Evolutionary conservation across 1,284 basidiomycete genomes (phyloP).

Genomic region (Ustilago sp.): DNA sequence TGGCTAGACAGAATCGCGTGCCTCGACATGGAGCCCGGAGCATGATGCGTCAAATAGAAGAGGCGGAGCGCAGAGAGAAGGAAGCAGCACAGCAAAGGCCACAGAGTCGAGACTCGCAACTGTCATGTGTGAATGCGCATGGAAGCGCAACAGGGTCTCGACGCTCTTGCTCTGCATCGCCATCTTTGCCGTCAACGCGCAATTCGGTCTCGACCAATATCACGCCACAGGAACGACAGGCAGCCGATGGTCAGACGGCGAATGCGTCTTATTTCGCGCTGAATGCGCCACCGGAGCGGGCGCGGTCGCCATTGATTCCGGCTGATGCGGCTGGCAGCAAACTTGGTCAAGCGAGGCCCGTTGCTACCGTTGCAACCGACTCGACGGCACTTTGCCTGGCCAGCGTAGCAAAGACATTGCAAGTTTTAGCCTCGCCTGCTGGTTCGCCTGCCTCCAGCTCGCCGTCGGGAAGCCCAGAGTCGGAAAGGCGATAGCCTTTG

Average conservation of each 20-base stretch:
- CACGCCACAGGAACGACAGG: conserved; percentile 19
- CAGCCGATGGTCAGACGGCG: conserved; percentile 1
- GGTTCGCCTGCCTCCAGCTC: conserved; percentile 4
- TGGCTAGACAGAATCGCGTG: conserved; percentile 33
- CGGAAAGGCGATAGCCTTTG: background rate
- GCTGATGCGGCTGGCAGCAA: conserved; percentile 11
- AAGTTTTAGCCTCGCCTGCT: conserved; percentile 22
- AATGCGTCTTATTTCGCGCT: conserved; percentile 28
- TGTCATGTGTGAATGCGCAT: background rate
- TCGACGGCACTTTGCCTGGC: conserved; percentile 13
- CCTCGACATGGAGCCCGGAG: conserved; percentile 40
- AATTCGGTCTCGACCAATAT: conserved; percentile 18
- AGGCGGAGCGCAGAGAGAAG: conserved; percentile 37
- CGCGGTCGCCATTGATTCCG: conserved; percentile 42
- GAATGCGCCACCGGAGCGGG: conserved; percentile 24
- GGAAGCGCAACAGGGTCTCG: conserved; percentile 18
- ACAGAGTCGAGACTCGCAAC: conserved; percentile 16
- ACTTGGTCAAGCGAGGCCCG: conserved; percentile 9
- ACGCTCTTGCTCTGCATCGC: conserved; percentile 26
- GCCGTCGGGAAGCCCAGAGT: background rate
- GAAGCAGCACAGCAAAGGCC: conserved; percentile 26
- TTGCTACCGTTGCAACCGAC: conserved; percentile 4
- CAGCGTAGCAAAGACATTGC: conserved; percentile 21
- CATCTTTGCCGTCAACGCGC: conserved; percentile 24
- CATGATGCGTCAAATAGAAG: conserved; percentile 53